Percentiles rank a stretch among this genome's conserved stretches.
These are phyloP conservation scores for Thalassiosira mediterranea DNA, from an alignment of 352 stramenopile species.

Conservation along the genomic window DNA sequence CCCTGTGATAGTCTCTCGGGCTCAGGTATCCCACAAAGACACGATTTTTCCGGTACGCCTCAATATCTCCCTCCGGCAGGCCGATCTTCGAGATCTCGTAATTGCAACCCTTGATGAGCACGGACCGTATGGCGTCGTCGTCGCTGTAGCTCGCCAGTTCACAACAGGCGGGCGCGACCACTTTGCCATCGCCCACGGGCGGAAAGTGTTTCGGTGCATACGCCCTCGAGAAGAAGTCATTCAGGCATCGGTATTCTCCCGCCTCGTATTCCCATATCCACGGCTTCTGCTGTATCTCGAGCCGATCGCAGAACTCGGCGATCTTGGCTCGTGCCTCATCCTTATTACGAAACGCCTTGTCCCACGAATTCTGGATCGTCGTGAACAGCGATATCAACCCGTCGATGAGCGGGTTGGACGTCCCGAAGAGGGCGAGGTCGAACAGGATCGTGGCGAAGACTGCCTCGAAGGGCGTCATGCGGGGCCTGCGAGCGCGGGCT, in stretches of 20 bases:
- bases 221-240: constrained; percentile 59
- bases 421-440: constrained; percentile 56
- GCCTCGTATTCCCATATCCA: constrained; percentile 53
- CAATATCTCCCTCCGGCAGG: constrained; percentile 38
- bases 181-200: constrained; percentile 10
- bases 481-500: constrained; percentile 29
- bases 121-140: constrained; percentile 35
- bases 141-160: constrained; percentile 32
- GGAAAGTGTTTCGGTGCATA: constrained; percentile 37
- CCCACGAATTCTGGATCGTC: constrained; percentile 59
- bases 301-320: constrained; percentile 43
- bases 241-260: constrained; percentile 41
- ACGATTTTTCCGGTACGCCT: constrained; percentile 29
- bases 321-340: constrained; percentile 28
- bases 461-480: constrained; percentile 57
- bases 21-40: constrained; percentile 50
- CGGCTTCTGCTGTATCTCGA: constrained; percentile 45
- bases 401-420: constrained; percentile 49
- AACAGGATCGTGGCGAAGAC: constrained; percentile 61
- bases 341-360: constrained; percentile 32
- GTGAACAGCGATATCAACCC: constrained; percentile 51
- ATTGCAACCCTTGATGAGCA: constrained; percentile 60
- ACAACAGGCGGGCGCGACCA: constrained; percentile 52
- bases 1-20: constrained; percentile 58
- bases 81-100: constrained; percentile 46